Percentiles rank a stretch among this genome's conserved stretches.
Evolutionary conservation across 2,329 filamentous ascomycete species (phyloP).

Genomic region (Botrytis pseudocinerea): DNA sequence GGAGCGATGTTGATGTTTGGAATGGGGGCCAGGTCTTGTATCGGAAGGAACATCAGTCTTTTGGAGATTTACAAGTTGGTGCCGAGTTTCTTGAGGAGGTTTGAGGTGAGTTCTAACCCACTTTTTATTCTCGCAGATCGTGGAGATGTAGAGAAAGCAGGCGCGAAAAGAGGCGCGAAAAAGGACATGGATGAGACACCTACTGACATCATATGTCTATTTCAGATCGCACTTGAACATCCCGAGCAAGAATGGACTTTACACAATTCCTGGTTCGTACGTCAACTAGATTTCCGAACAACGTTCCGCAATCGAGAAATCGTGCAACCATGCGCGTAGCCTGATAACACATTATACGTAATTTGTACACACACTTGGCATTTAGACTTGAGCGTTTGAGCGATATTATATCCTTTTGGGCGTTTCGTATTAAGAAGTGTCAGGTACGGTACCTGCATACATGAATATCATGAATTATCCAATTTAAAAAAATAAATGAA

Average conservation of each 20-base stretch:
- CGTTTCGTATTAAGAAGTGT: background rate
- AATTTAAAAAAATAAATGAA: background rate
- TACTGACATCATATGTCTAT: background rate
- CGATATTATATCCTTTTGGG: background rate
- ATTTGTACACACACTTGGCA: background rate
- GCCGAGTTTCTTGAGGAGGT: slow-evolving; percentile 61
- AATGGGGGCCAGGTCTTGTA: slow-evolving; percentile 69
- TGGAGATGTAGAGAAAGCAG: background rate
- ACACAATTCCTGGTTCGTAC: slow-evolving; percentile 64
- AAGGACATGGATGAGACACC: background rate
- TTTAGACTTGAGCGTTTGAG: background rate
- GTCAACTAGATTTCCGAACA: slow-evolving; percentile 55
- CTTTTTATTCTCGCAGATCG: background rate
- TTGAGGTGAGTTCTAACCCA: slow-evolving; percentile 51
- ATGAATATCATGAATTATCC: background rate
- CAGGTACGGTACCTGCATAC: slow-evolving; percentile 6
- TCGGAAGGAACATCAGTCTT: slow-evolving; percentile 65
- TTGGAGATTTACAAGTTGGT: slow-evolving; percentile 65
- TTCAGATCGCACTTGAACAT: slow-evolving; percentile 56
- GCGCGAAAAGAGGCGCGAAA: background rate
- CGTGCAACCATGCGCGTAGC: background rate
- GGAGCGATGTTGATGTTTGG: slow-evolving; percentile 73
- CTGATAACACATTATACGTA: too few relatives aligned
- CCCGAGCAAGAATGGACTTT: slow-evolving; percentile 58
- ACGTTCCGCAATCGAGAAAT: slow-evolving; percentile 35